Evolutionary conservation across 768 basidiomycete species (phyloP).

Genomic region (Melanogaster broomeanus): DNA sequence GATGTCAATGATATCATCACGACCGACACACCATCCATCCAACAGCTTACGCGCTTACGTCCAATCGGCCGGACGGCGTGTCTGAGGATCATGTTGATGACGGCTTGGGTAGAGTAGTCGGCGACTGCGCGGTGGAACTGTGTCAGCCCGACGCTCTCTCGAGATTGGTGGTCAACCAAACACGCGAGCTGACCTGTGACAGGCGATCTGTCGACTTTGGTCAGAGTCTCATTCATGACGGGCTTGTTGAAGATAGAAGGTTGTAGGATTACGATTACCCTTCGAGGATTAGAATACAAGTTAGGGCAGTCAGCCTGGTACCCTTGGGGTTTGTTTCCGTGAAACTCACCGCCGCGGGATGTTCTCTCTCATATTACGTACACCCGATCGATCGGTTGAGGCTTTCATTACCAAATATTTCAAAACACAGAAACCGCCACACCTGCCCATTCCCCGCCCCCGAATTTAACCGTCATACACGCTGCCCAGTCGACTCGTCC

Average conservation of each 20-base stretch:
- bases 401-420: no score
- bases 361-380: no score
- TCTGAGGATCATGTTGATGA: slow-evolving; percentile 79
- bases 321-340: no score
- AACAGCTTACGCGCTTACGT: slow-evolving; percentile 71
- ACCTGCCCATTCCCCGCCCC: no score
- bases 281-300: not conserved
- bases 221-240: slow-evolving; percentile 81
- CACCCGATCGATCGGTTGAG: no score
- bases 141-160: slow-evolving; percentile 1
- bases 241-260: slow-evolving; percentile 84
- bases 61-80: slow-evolving; percentile 82
- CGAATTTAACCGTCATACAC: no score
- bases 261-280: slow-evolving; percentile 7
- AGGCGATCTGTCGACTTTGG: slow-evolving; percentile 90
- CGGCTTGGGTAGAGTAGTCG: slow-evolving; percentile 91
- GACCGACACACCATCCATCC: not conserved
- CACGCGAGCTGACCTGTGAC: slow-evolving; percentile 68
- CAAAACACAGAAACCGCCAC: no score
- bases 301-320: not conserved
- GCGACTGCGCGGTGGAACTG: slow-evolving; percentile 56
- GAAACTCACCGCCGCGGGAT: no score
- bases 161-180: no score
- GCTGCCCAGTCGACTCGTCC: no score
- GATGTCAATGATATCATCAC: not conserved